These are phyloP conservation scores for Parmelia sp. DNA, from an alignment of 495 filamentous ascomycete species.

Conservation along the genomic window DNA sequence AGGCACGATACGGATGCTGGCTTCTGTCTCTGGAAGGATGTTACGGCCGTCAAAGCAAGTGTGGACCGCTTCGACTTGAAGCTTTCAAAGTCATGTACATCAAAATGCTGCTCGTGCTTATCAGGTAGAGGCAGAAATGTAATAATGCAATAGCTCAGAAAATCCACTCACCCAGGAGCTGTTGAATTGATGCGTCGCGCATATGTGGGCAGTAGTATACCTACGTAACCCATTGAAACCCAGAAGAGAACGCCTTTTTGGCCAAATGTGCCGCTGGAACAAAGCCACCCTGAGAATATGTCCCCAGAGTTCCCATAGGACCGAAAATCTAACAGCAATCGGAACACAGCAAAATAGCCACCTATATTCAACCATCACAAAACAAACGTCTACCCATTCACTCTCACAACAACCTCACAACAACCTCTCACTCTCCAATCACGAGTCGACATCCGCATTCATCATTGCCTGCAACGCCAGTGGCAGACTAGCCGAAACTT, in stretches of 20 bases:
- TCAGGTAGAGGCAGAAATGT: neutral
- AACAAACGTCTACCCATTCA: neutral
- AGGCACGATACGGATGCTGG: neutral
- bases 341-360: neutral
- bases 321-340: neutral
- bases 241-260: neutral
- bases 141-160: neutral
- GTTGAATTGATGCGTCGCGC: neutral
- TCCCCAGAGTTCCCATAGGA: neutral
- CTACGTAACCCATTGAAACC: neutral
- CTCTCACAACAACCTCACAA: constrained; percentile 12
- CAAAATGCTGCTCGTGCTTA: neutral
- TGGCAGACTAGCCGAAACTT: constrained; percentile 41
- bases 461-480: constrained; percentile 33
- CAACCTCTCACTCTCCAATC: neutral
- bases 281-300: neutral
- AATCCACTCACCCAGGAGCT: neutral
- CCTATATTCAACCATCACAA: neutral
- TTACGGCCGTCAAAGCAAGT: neutral
- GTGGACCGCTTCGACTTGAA: neutral
- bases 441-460: neutral
- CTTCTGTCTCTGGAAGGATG: neutral
- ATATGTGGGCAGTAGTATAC: neutral
- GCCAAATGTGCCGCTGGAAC: neutral
- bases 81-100: neutral